Percentiles rank a stretch among this genome's conserved stretches.
These are phyloP conservation scores for Rhododendron vialii DNA, from an alignment of 148 eudicot genomes.

Conservation along the genomic window DNA sequence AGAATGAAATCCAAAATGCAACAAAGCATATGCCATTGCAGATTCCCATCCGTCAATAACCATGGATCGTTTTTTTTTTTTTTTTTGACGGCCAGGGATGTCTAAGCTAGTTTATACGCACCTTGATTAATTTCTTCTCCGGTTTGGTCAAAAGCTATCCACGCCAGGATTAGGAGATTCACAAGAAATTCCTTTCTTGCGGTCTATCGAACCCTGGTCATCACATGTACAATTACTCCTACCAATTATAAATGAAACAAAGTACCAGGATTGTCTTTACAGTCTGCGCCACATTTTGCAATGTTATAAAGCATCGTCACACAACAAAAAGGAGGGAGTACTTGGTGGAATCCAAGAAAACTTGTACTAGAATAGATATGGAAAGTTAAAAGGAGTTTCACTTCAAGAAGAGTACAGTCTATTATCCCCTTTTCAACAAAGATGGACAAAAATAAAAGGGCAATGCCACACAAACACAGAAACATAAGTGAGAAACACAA, in stretches of 20 bases:
- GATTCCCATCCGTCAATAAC: background rate
- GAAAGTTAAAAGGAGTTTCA: background rate
- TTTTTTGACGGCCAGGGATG: too few relatives aligned
- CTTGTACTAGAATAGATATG: background rate
- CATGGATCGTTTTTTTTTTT: background rate
- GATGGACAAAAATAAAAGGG: slow-evolving; percentile 1
- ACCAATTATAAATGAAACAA: background rate
- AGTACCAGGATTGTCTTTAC: background rate
- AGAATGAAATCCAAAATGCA: background rate
- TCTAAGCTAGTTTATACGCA: too few relatives aligned
- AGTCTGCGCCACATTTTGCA: background rate
- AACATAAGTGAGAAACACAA: background rate
- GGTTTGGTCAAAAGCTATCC: too few relatives aligned
- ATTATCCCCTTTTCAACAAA: background rate
- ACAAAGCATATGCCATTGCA: background rate
- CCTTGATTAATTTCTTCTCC: too few relatives aligned
- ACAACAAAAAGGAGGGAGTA: background rate
- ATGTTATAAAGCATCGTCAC: background rate
- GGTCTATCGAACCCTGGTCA: too few relatives aligned
- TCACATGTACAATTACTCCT: background rate
- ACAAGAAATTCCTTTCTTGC: too few relatives aligned
- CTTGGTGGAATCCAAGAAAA: background rate
- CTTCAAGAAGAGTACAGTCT: background rate
- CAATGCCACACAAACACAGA: background rate
- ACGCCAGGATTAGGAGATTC: too few relatives aligned